These are phyloP conservation scores for Exophiala oligosperma DNA, from an alignment of 2,329 filamentous ascomycete genomes.

Conservation along the genomic window DNA sequence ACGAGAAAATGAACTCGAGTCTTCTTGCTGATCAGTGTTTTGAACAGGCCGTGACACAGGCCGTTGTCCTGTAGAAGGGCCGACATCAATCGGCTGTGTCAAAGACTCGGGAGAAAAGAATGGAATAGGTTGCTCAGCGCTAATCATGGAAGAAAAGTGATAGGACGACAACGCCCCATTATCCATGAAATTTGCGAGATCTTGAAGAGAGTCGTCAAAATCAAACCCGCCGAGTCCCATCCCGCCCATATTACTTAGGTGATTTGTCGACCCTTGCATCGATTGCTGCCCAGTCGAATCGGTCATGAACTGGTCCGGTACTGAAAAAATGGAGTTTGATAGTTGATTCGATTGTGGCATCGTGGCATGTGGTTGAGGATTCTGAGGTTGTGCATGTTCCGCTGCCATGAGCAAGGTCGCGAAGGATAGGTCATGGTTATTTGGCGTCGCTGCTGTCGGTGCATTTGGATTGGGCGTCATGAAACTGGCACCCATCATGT, in stretches of 20 bases:
- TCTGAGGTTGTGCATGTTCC: slow-evolving; percentile 41
- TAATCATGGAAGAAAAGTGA: slow-evolving; percentile 41
- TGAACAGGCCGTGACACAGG: slow-evolving; percentile 5
- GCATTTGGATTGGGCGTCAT: slow-evolving; percentile 9
- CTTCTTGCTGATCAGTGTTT: slow-evolving; percentile 35
- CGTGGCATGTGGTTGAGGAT: slow-evolving; percentile 31
- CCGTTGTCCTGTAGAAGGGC: slow-evolving; percentile 11
- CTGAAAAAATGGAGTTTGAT: slow-evolving; percentile 10
- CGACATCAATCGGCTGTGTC: slow-evolving; percentile 32
- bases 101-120: slow-evolving; percentile 44
- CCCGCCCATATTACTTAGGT: slow-evolving; percentile 33
- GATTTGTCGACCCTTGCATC: slow-evolving; percentile 34
- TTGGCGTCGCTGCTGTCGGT: slow-evolving; percentile 9
- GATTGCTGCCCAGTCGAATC: slow-evolving; percentile 41
- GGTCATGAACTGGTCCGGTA: slow-evolving; percentile 30
- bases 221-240: slow-evolving; percentile 32
- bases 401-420: slow-evolving; percentile 43
- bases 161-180: slow-evolving; percentile 40
- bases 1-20: slow-evolving; percentile 35
- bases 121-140: slow-evolving; percentile 43
- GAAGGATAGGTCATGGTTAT: slow-evolving; percentile 35
- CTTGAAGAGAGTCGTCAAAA: slow-evolving; percentile 38
- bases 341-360: slow-evolving; percentile 11
- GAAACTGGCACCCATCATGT: slow-evolving; percentile 13
- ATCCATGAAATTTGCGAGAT: slow-evolving; percentile 40